Evolutionary conservation across 495 filamentous ascomycete species (phyloP).

Genomic region (Lasiosphaeriaceae sp.): DNA sequence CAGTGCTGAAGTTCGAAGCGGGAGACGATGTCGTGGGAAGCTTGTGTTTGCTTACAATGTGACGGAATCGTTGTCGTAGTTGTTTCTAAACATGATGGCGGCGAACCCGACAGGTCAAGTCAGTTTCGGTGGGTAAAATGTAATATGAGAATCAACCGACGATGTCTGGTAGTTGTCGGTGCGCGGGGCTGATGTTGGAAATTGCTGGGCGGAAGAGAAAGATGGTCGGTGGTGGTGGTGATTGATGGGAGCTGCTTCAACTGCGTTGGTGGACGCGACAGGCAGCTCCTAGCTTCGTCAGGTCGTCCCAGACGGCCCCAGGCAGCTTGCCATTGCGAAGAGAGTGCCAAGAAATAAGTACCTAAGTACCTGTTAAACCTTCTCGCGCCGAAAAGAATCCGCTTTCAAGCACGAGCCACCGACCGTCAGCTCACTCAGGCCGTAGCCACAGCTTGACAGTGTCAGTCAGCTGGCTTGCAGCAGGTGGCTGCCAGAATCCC

Average conservation of each 20-base stretch:
- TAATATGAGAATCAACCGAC: no score
- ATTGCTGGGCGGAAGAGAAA: neutral
- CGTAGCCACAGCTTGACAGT: neutral
- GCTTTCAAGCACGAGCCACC: slow-evolving; percentile 1
- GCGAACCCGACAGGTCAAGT: neutral
- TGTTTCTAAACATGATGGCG: slow-evolving; percentile 92
- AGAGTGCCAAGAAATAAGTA: slow-evolving; percentile 19
- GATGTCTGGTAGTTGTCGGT: no score
- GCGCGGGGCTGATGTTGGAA: neutral
- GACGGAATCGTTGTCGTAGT: slow-evolving; percentile 99
- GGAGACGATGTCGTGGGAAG: no score
- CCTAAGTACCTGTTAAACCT: slow-evolving; percentile 2
- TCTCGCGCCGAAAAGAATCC: slow-evolving; percentile 10
- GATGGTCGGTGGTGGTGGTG: neutral
- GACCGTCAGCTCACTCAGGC: no score
- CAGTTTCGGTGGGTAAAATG: no score
- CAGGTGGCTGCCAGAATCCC: neutral
- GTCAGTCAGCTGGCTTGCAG: neutral
- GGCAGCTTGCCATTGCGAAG: slow-evolving; percentile 1
- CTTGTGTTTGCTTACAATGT: slow-evolving; percentile 70
- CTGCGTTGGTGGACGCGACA: slow-evolving; percentile 11
- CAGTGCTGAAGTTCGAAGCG: slow-evolving; percentile 5
- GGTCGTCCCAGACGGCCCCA: slow-evolving; percentile 4
- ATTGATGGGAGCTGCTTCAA: neutral
- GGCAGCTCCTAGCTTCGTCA: slow-evolving; percentile 36